These are phyloP conservation scores for Cryphonectria japonica DNA, from an alignment of 2,329 filamentous ascomycete species.

Conservation along the genomic window DNA sequence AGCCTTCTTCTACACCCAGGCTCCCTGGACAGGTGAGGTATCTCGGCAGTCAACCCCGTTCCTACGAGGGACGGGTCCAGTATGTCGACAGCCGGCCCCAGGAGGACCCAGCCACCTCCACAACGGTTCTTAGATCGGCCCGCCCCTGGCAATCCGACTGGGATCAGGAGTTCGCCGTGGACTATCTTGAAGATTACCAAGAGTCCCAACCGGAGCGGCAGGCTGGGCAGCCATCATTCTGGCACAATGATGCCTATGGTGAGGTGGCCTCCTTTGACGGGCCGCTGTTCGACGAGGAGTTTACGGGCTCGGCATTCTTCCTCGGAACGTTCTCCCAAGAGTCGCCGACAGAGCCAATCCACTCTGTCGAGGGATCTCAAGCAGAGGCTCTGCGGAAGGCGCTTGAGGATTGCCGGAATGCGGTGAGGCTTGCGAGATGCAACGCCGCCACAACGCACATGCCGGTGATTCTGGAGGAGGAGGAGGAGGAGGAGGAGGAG, in stretches of 20 bases:
- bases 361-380: not conserved
- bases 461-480: not conserved
- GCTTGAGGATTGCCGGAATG: not conserved
- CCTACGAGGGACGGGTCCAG: not conserved
- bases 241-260: not conserved
- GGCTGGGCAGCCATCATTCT: not conserved
- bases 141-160: not conserved
- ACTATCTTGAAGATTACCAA: not conserved
- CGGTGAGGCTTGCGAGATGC: not conserved
- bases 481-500: not conserved
- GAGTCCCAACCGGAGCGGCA: not conserved
- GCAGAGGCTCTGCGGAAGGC: not conserved
- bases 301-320: not conserved
- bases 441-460: not conserved
- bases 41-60: not conserved
- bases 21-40: not conserved
- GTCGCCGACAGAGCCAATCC: not conserved
- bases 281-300: not conserved
- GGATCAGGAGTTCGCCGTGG: not conserved
- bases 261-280: not conserved
- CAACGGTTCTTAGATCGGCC: not conserved
- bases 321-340: not conserved
- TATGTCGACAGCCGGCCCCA: not conserved
- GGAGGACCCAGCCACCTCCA: not conserved
- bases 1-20: not conserved